A percentile compares a stretch with the other conserved stretches of the same genome.
These are phyloP conservation scores for Fusarium setosum DNA, from an alignment of 2,329 filamentous ascomycete species.

Conservation along the genomic window DNA sequence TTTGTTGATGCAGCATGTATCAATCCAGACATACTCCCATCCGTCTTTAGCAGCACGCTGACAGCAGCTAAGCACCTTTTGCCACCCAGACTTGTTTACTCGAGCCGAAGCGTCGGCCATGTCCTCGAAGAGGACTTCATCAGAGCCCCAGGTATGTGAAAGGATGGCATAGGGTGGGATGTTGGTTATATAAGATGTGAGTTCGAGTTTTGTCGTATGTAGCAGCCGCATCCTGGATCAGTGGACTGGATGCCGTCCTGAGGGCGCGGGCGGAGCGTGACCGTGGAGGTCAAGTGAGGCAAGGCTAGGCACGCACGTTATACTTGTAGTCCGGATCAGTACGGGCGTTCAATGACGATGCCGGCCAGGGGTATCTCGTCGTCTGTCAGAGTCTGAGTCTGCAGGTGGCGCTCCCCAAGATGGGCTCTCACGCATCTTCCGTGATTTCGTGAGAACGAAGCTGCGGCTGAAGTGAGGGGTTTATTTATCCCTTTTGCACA, in stretches of 20 bases:
- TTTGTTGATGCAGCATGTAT: neutral
- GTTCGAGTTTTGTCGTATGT: too few relatives aligned
- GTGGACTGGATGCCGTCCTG: neutral
- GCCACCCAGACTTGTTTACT: neutral
- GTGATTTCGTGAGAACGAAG: too few relatives aligned
- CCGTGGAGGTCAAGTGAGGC: constrained; percentile 35
- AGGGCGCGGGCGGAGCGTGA: constrained; percentile 39
- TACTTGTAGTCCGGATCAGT: constrained; percentile 38
- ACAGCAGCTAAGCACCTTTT: neutral
- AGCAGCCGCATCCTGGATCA: too few relatives aligned
- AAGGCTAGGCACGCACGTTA: constrained; percentile 36
- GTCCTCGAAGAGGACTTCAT: neutral
- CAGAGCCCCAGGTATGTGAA: neutral
- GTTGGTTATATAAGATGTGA: too few relatives aligned
- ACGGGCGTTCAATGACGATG: constrained; percentile 42
- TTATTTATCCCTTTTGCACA: too few relatives aligned
- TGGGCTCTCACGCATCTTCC: too few relatives aligned
- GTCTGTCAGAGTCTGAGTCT: too few relatives aligned
- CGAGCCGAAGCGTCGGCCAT: neutral
- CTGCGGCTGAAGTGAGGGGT: too few relatives aligned
- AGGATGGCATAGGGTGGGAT: neutral
- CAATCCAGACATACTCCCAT: neutral
- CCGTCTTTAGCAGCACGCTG: neutral
- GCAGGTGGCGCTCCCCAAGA: too few relatives aligned
- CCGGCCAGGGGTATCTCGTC: constrained; percentile 38